These are phyloP conservation scores for Platanthera guangdongensis DNA, from an alignment of 106 monocot species.

Conservation along the genomic window DNA sequence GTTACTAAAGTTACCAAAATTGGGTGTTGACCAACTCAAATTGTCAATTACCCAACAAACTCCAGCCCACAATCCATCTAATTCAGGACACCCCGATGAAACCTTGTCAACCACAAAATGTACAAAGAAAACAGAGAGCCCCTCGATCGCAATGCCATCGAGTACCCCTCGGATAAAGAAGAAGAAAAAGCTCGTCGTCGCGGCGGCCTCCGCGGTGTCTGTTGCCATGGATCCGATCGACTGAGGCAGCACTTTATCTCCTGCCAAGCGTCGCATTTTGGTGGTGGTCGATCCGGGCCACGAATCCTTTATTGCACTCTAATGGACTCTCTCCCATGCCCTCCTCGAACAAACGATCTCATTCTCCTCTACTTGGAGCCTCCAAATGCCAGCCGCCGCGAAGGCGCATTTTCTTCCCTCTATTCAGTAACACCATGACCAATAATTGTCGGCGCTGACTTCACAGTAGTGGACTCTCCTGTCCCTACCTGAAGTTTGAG, in stretches of 20 bases:
- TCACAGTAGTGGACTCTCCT: no score
- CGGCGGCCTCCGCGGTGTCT: background rate
- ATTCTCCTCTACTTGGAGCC: conserved; percentile 62
- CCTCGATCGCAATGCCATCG: background rate
- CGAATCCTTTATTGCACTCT: conserved; percentile 55
- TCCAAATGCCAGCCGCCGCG: background rate
- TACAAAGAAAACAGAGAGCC: background rate
- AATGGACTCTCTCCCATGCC: conserved; percentile 76
- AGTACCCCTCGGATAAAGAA: background rate
- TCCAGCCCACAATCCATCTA: no score
- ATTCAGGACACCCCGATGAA: no score
- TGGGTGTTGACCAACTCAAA: no score
- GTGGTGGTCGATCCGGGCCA: conserved; percentile 57
- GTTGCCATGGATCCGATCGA: background rate
- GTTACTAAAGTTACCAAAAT: no score
- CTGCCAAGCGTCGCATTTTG: conserved; percentile 52
- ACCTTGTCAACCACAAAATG: no score
- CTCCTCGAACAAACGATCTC: conserved; percentile 57
- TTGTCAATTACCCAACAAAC: no score
- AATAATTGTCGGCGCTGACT: no score
- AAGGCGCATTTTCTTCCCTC: conserved; percentile 24
- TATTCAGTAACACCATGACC: no score
- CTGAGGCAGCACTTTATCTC: background rate
- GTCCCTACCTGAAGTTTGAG: no score
- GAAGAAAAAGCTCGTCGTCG: background rate